Base-by-base conservation (phyloP, 1,139 yeast genomes). In the Blastobotrys petasosporus region DNA sequence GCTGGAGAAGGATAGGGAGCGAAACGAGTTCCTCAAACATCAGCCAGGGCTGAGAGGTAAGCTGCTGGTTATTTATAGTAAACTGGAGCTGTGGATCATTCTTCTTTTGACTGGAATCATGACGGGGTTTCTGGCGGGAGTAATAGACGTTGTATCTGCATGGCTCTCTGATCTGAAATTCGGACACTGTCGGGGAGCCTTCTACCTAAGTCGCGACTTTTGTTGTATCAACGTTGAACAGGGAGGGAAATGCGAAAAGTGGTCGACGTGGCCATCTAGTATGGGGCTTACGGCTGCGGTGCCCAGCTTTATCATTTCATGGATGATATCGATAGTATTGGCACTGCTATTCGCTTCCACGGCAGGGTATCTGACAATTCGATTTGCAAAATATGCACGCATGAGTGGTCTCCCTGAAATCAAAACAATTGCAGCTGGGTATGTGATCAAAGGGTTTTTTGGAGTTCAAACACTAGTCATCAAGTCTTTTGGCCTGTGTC, bases 351-450 rank as follows among this genome's bases (percentile, higher is more conserved):
- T 63, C 42, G 67, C 68, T 1, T 42, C 54, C 1, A 45, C 55
- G 1, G 64, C 71, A 0, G 69, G 75, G 0, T 60, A 66, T 2
- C 47, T 65, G 1, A 63, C 76, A 6, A 57, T 66, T 2, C 51
- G 56, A 17, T 60, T 56, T 37, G 75, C 76, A 7, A 74, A 75
- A 0, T 65, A 70, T 43, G 74, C 82, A 29, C 68, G 71, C 33
- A 77, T 76, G 56, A 77, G 84, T 43, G 94, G 94, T 3, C 81
- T 85, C 28, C 77, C 87, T 1, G 92, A 83, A 57, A 72, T 82
- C 44, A 80, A 79, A 54, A 67, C 79, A 44, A 74, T 80, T 30
- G 70, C 82, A n/a, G 75, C 80, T 2, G 90, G 88, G 2, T 69
- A 74, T 56, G 72, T 74, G 44, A 69, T 77, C 50, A 58, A 67